Percentiles rank a stretch among this genome's conserved stretches.
These are phyloP conservation scores for Cyathus striatus DNA, from an alignment of 768 basidiomycete species.

Conservation along the genomic window DNA sequence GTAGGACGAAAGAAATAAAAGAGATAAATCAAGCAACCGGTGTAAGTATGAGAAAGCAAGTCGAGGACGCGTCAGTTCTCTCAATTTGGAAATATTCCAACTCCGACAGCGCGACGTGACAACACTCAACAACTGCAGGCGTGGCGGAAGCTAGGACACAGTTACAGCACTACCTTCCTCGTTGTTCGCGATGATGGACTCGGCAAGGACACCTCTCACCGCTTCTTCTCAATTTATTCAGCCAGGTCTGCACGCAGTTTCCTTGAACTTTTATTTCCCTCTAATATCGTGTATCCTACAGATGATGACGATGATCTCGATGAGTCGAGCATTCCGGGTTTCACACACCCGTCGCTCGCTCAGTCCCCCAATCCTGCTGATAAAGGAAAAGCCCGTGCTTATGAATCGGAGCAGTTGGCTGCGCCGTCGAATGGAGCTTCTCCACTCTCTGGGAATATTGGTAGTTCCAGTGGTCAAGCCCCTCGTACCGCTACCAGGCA, in stretches of 20 bases:
- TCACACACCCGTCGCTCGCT: constrained; percentile 57
- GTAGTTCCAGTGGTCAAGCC: constrained; percentile 35
- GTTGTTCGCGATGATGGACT: constrained; percentile 29
- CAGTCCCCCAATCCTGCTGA: constrained; percentile 34
- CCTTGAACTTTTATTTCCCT: constrained; percentile 7
- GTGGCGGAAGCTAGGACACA: too few relatives aligned
- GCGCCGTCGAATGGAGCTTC: constrained; percentile 32
- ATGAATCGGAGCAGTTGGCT: constrained; percentile 47
- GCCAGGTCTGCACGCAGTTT: too few relatives aligned
- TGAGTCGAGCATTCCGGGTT: constrained; percentile 78
- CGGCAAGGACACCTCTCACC: constrained; percentile 47
- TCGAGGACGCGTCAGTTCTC: constrained; percentile 49
- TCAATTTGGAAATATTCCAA: constrained; percentile 25
- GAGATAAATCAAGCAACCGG: constrained; percentile 7
- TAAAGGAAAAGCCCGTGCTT: constrained; percentile 72
- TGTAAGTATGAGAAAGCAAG: not conserved
- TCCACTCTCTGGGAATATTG: constrained; percentile 68
- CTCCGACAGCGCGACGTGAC: constrained; percentile 17
- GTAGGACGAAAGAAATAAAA: constrained; percentile 8
- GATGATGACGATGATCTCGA: constrained; percentile 83
- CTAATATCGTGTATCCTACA: constrained; percentile 9
- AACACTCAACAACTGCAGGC: too few relatives aligned
- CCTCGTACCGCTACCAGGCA: constrained; percentile 42
- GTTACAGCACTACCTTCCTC: too few relatives aligned
- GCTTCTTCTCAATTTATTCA: constrained; percentile 76